Conservation (phyloP, 495 filamentous ascomycete species). For the Neurospora terricola region DNA sequence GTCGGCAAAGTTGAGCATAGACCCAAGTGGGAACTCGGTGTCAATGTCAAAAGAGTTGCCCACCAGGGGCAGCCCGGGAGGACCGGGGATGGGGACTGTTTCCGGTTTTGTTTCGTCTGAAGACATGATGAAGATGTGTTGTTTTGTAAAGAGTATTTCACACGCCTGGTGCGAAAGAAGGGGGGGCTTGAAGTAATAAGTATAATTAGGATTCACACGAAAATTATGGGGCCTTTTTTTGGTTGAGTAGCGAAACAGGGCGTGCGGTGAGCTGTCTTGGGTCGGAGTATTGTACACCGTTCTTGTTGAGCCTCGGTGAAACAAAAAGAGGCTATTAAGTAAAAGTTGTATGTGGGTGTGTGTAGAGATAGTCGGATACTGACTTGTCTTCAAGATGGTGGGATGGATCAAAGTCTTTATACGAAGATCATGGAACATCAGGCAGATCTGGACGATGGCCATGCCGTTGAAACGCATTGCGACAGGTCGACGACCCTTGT, state of each 20-base stretch:
- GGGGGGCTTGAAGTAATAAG: neutral
- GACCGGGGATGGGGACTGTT: constrained; percentile 37
- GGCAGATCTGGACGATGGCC: neutral
- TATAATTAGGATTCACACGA: neutral
- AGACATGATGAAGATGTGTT: neutral
- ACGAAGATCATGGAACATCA: neutral
- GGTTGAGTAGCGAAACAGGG: neutral
- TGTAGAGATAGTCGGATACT: neutral
- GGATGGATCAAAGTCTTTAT: neutral
- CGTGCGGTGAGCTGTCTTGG: neutral
- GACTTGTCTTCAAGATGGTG: neutral
- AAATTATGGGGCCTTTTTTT: neutral
- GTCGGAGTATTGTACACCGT: neutral
- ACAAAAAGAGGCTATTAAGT: neutral
- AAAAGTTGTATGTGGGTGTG: neutral
- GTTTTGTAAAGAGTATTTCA: neutral
- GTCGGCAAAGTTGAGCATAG: constrained; percentile 43
- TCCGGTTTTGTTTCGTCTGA: neutral
- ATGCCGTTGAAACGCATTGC: neutral
- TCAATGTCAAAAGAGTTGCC: constrained; percentile 51
- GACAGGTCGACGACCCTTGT: neutral
- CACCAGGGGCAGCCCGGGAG: constrained; percentile 46
- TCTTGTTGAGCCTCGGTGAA: neutral
- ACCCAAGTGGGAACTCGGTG: constrained; percentile 39
- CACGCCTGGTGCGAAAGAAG: neutral